Conservation (phyloP, 768 basidiomycete genomes). For the Trametes maxima region DNA sequence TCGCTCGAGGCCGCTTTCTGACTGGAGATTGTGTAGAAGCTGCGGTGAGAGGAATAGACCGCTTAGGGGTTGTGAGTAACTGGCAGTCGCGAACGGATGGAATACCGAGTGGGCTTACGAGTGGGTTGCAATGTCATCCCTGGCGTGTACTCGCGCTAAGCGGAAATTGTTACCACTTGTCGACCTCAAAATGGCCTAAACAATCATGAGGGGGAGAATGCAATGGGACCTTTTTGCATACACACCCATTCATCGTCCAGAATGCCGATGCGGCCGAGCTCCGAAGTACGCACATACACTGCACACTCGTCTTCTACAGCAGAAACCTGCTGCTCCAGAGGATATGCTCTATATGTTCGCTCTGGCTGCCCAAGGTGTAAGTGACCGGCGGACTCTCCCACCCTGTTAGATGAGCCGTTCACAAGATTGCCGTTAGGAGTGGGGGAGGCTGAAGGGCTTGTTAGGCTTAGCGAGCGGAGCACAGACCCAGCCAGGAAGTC, state of each 20-base stretch:
- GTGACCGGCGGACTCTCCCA: constrained; percentile 20
- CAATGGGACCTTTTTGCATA: background rate
- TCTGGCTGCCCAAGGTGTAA: constrained; percentile 17
- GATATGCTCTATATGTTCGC: constrained; percentile 26
- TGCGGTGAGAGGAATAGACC: constrained; percentile 23
- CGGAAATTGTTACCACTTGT: constrained; percentile 42
- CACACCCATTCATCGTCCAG: constrained; percentile 81
- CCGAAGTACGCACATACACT: constrained; percentile 62
- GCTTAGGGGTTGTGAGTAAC: background rate
- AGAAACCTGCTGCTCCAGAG: constrained; percentile 40
- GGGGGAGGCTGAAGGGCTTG: background rate
- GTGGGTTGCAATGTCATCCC: constrained; percentile 38
- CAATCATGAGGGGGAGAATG: constrained; percentile 10
- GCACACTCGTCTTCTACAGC: constrained; percentile 51
- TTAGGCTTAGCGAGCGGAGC: constrained; percentile 26
- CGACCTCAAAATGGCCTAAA: constrained; percentile 56
- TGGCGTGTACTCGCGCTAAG: constrained; percentile 58
- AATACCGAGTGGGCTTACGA: constrained; percentile 5
- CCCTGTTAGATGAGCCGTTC: constrained; percentile 28
- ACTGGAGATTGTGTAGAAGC: constrained; percentile 23
- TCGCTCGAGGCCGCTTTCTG: background rate
- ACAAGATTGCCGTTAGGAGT: background rate
- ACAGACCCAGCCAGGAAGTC: constrained; percentile 64
- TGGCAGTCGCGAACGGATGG: background rate
- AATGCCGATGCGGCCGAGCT: constrained; percentile 65